Base-by-base conservation (phyloP, 2,329 filamentous ascomycete genomes). In the Fusarium sp. region DNA sequence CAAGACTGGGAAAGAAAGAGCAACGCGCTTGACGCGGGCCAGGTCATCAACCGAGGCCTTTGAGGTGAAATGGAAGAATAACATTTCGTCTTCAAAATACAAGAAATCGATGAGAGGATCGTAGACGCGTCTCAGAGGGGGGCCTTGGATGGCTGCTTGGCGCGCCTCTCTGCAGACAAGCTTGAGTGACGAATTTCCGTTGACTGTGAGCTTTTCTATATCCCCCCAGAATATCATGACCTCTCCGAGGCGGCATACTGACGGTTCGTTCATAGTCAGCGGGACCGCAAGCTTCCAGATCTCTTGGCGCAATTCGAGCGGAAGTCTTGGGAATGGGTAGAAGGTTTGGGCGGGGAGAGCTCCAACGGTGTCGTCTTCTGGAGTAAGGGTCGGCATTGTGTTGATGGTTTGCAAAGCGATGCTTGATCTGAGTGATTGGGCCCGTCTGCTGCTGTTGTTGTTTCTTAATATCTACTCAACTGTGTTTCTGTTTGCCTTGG, bases 401-500 rank as follows among this genome's bases (percentile, higher is more conserved):
- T 56, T 22, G n/a, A n/a, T 6, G 6, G 18, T n/a, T 52, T 29
- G 18, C 16, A 31, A 3, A 52, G 18, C 10, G 10, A 52, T 52
- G 6, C 16, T 4, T 29, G n/a, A 2, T 4, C 7, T 3, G 24
- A 31, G 18, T 29, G 16, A 31, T 14, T 52, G 3, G 6, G 11
- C 0, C 2, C 6, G 9, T n/a, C 10, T 27, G 2, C 7, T 8
- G 16, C 9, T 10, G 22, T 10, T 29, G 6, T 29, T 7, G 10
- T n/a, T 1, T 1, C n/a, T 52, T n/a, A 29, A 10, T n/a, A 52
- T 11, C 24, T 2, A 20, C 14, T 47, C 42, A 47, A 11, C 16
- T 27, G 22, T 18, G 4, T 16, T 4, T 24, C 42, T 47, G 42
- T 24, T 22, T 16, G 42, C 42, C 42, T 47, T 47, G 47, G 24